These are phyloP conservation scores for Vaccinium darrowii DNA, from an alignment of 148 eudicot genomes.

Conservation along the genomic window DNA sequence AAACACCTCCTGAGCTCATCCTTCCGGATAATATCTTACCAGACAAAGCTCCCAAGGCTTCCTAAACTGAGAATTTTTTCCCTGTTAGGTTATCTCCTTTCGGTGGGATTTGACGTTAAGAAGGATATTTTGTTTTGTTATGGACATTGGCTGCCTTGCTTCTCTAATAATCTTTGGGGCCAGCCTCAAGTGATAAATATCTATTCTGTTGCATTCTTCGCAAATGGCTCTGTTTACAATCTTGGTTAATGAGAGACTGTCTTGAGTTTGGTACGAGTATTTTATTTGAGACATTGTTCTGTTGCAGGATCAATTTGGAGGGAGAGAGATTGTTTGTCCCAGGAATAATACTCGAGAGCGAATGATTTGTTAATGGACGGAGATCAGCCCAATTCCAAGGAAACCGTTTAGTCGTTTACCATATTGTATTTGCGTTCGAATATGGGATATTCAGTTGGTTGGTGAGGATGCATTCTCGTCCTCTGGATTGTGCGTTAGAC, in stretches of 20 bases:
- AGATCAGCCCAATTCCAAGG: neutral
- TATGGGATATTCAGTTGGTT: too few species aligned
- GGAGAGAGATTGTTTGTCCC: neutral
- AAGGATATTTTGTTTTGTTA: neutral
- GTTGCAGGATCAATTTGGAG: neutral
- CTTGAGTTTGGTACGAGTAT: neutral
- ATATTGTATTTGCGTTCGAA: too few species aligned
- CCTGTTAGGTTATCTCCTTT: neutral
- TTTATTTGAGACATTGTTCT: neutral
- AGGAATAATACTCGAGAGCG: neutral
- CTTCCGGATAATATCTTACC: conserved; percentile 52
- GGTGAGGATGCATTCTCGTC: too few species aligned
- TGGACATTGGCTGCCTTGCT: neutral
- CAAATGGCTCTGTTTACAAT: conserved; percentile 13
- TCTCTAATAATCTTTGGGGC: conserved; percentile 19
- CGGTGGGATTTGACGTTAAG: neutral
- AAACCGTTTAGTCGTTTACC: neutral
- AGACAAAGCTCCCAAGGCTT: conserved; percentile 42
- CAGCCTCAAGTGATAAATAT: neutral
- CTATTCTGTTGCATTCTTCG: neutral
- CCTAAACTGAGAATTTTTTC: conserved; percentile 22
- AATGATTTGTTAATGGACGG: neutral
- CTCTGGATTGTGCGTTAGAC: too few species aligned
- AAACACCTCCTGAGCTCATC: conserved; percentile 55
- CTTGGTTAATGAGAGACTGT: neutral